Evolutionary conservation across 768 basidiomycete genomes (phyloP), one percentile per base, ranked within the genome.

Genomic region (Rhodotorula paludigena): DNA sequence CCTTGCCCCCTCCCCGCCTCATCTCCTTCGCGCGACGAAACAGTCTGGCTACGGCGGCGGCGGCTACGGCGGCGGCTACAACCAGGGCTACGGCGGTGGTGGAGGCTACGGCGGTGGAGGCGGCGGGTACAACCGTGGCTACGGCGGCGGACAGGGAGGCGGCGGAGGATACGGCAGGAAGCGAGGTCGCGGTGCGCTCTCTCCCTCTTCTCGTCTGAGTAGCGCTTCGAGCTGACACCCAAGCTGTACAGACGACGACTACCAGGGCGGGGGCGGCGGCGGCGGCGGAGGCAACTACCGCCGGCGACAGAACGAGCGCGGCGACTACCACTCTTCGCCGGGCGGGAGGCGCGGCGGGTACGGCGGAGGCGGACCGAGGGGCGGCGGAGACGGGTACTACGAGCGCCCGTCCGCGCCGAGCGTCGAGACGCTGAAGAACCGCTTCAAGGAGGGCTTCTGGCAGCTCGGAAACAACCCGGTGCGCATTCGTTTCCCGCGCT

Each of bases 361-460:
- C 60, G 28, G 36, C 38, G 47, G 57, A 70, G 52, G 58, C 41
- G 30, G 56, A 57, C 23, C 64, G 57, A 38, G 58, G 38, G 21
- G 39, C 60, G 60, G 64, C 56, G 48, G 38, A 2, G 51, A 28
- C 18, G 48, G 45, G 15, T 11, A n/a, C 25, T 53, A 62, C 36
- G 57, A 58, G 2, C 33, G 67, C 10, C 55, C 51, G 39, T n/a
- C n/a, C n/a, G 56, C 38, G 30, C 61, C 57, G 51, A 67, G 71
- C 54, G 72, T 72, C 0, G 76, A 74, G 44, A 72, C 71, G 44
- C 68, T 71, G 20, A 72, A 63, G 49, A 71, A 45, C 5, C 74
- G 76, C 57, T 72, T 77, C 68, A 75, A 73, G 72, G 78, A 77
- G 66, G 73, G 66, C 62, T 58, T 80, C 14, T 74, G 78, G 59